Evolutionary conservation across 495 filamentous ascomycete genomes (phyloP).

Genomic region (Tuber borchii): DNA sequence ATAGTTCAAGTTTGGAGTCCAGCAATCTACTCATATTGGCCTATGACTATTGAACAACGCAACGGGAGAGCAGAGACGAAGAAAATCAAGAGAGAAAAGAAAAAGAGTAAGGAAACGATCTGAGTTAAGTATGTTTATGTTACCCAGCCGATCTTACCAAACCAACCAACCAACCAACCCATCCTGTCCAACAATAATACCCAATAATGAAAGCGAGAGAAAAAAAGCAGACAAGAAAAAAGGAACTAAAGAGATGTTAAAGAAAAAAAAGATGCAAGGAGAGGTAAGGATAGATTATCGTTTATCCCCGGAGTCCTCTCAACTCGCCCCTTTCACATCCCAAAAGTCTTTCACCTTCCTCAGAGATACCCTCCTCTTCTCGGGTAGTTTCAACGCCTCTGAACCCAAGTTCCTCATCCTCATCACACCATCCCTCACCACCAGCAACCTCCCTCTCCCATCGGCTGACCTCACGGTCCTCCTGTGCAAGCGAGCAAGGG

Average conservation of each 20-base stretch:
- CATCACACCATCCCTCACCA: constrained; percentile 24
- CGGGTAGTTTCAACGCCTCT: constrained; percentile 8
- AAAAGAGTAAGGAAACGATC: not conserved
- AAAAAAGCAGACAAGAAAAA: not conserved
- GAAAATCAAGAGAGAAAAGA: not conserved
- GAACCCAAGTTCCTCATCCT: constrained; percentile 15
- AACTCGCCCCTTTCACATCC: constrained; percentile 20
- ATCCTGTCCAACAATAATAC: not conserved
- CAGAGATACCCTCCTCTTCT: constrained; percentile 22
- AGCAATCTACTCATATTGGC: not conserved
- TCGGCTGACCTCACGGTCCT: constrained; percentile 38
- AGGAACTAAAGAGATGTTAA: not conserved
- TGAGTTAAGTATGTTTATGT: not conserved
- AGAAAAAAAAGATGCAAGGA: not conserved
- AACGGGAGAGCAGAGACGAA: not conserved
- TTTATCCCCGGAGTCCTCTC: not conserved
- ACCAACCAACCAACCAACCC: not conserved
- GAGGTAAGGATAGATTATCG: not conserved
- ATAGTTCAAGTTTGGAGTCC: not conserved
- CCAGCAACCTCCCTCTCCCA: constrained; percentile 34
- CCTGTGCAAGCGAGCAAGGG: constrained; percentile 37
- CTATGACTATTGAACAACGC: not conserved
- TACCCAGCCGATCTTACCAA: not conserved
- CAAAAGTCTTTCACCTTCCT: constrained; percentile 37
- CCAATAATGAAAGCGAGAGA: not conserved